These are phyloP conservation scores for Coelastrella sp. DNA, from an alignment of 139 green algal genomes.

Conservation along the genomic window DNA sequence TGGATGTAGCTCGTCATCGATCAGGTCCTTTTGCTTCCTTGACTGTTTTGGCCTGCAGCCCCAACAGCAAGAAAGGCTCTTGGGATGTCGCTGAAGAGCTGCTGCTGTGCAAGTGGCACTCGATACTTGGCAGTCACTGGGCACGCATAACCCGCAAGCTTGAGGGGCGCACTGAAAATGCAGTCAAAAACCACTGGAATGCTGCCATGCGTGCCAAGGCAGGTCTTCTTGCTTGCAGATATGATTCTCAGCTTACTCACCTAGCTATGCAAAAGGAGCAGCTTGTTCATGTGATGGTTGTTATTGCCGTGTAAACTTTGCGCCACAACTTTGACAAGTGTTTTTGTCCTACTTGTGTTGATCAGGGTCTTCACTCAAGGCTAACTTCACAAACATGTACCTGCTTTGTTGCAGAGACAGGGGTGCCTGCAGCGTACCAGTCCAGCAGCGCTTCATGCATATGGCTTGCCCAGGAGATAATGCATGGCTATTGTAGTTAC, in stretches of 20 bases:
- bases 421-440: too few species aligned
- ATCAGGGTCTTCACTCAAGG: too few species aligned
- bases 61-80: slow-evolving; percentile 43
- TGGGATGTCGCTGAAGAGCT: slow-evolving; percentile 45
- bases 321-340: too few species aligned
- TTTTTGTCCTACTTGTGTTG: too few species aligned
- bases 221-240: not conserved
- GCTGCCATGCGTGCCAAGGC: slow-evolving; percentile 66
- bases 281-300: too few species aligned
- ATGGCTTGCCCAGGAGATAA: too few species aligned
- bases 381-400: too few species aligned
- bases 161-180: slow-evolving; percentile 84
- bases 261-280: not conserved
- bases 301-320: too few species aligned
- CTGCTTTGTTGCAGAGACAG: too few species aligned
- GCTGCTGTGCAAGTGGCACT: slow-evolving; percentile 46
- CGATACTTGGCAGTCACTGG: slow-evolving; percentile 36
- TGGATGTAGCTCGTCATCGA: too few species aligned
- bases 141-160: slow-evolving; percentile 76
- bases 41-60: slow-evolving; percentile 24
- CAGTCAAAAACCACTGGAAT: slow-evolving; percentile 93
- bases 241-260: not conserved
- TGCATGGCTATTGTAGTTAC: too few species aligned
- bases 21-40: not conserved
- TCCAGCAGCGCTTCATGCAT: too few species aligned